These are phyloP conservation scores for Isatis tinctoria DNA, from an alignment of 345 rosid species.

Conservation along the genomic window DNA sequence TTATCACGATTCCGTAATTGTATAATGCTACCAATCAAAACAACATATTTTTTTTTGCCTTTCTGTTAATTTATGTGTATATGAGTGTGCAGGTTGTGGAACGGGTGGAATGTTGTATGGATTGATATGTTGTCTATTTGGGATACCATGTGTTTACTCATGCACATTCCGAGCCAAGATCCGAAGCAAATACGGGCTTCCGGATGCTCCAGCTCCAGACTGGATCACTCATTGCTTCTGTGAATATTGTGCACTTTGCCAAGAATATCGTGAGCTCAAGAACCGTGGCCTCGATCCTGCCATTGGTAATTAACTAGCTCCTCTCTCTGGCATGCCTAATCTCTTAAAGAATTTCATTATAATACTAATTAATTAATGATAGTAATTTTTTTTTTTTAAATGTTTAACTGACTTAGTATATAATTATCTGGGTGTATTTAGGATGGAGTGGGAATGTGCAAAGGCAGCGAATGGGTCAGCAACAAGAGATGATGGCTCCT, in stretches of 20 bases:
- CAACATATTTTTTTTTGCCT: neutral
- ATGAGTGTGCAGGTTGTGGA: slow-evolving; percentile 17
- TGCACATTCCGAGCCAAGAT: slow-evolving; percentile 37
- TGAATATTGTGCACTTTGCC: slow-evolving; percentile 44
- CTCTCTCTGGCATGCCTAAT: no score
- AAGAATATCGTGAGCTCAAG: slow-evolving; percentile 55
- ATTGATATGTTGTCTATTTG: slow-evolving; percentile 10
- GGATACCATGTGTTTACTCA: slow-evolving; percentile 20
- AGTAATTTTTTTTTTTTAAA: neutral
- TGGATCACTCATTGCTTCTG: slow-evolving; percentile 41
- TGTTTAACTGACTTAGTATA: neutral
- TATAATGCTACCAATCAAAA: neutral
- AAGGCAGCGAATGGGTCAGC: slow-evolving; percentile 14
- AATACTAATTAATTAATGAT: no score
- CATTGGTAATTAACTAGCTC: slow-evolving; percentile 27
- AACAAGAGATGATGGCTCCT: slow-evolving; percentile 33
- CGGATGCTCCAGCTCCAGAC: slow-evolving; percentile 50
- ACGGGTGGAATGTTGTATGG: slow-evolving; percentile 22
- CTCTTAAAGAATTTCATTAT: no score
- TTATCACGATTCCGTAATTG: neutral
- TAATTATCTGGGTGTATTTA: neutral
- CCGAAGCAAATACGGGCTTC: slow-evolving; percentile 36
- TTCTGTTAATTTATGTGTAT: neutral
- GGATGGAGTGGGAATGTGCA: slow-evolving; percentile 33
- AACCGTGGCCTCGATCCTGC: slow-evolving; percentile 44